Conservation (phyloP, 1,284 basidiomycete species). For the Vanrija humicola region DNA sequence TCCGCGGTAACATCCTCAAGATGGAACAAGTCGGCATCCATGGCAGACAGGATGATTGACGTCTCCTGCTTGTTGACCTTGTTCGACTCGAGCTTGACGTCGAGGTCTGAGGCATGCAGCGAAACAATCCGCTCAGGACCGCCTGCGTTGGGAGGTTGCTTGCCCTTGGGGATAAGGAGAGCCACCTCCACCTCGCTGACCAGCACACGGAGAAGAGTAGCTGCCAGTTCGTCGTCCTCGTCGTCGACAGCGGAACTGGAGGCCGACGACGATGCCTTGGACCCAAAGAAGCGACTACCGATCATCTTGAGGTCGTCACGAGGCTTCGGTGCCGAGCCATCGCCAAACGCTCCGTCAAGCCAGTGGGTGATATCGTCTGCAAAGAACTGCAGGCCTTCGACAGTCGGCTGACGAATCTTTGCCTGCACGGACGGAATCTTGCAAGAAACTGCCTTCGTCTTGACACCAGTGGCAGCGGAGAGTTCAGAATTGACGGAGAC, state of each 20-base stretch:
- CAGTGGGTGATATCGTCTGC: slow-evolving; percentile 76
- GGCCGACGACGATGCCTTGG: slow-evolving; percentile 52
- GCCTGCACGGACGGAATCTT: slow-evolving; percentile 65
- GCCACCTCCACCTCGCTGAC: slow-evolving; percentile 34
- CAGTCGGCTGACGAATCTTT: slow-evolving; percentile 54
- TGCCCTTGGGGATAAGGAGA: slow-evolving; percentile 29
- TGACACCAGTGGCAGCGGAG: slow-evolving; percentile 9
- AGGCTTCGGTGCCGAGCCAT: slow-evolving; percentile 42
- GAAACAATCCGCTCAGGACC: slow-evolving; percentile 26
- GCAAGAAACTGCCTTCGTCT: slow-evolving; percentile 32
- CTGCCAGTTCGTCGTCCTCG: slow-evolving; percentile 27
- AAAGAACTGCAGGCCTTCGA: slow-evolving; percentile 78
- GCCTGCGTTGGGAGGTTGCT: background rate
- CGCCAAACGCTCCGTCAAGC: slow-evolving; percentile 51
- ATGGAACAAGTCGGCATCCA: slow-evolving; percentile 57
- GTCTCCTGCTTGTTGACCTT: slow-evolving; percentile 61
- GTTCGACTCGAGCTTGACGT: slow-evolving; percentile 61
- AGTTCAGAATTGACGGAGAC: slow-evolving; percentile 46
- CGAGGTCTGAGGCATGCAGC: slow-evolving; percentile 59
- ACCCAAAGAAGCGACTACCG: slow-evolving; percentile 75
- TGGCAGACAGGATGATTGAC: slow-evolving; percentile 60
- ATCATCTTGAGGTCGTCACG: slow-evolving; percentile 67
- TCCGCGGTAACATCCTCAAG: slow-evolving; percentile 6
- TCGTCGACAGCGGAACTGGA: slow-evolving; percentile 42
- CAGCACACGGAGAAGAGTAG: slow-evolving; percentile 28